Conservation (phyloP, 2,329 filamentous ascomycete species). For the Didymella keratinophila region DNA sequence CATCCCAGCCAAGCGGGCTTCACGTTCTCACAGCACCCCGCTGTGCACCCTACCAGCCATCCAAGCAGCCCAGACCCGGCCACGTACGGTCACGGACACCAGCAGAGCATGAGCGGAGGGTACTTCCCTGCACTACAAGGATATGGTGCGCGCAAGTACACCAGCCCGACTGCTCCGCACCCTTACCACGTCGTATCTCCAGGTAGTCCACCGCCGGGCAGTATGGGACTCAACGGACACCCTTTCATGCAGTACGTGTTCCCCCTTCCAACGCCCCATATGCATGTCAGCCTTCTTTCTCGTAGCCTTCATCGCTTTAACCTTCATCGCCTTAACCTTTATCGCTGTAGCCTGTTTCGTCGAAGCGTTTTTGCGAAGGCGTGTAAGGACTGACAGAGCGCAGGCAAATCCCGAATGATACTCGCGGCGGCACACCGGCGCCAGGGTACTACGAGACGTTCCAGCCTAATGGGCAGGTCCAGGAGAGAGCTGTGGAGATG, state of each 20-base stretch:
- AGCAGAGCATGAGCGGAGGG: neutral
- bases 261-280: neutral
- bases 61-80: neutral
- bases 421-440: neutral
- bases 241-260: constrained; percentile 5
- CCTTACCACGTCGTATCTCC: neutral
- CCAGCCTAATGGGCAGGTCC: neutral
- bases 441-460: constrained; percentile 13
- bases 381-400: neutral
- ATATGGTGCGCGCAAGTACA: constrained; percentile 3
- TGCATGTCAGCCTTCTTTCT: neutral
- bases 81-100: constrained; percentile 4
- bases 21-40: neutral
- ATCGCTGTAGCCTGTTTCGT: neutral
- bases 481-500: constrained; percentile 14
- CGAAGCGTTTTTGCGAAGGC: neutral
- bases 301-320: neutral
- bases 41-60: constrained; percentile 4
- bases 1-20: constrained; percentile 5
- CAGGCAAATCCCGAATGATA: neutral
- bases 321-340: neutral
- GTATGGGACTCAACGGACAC: neutral
- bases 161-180: neutral
- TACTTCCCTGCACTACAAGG: neutral
- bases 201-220: constrained; percentile 1